Evolutionary conservation across 2,329 filamentous ascomycete genomes (phyloP), one percentile per base, ranked within the genome.

Genomic region (Alternaria dauci): DNA sequence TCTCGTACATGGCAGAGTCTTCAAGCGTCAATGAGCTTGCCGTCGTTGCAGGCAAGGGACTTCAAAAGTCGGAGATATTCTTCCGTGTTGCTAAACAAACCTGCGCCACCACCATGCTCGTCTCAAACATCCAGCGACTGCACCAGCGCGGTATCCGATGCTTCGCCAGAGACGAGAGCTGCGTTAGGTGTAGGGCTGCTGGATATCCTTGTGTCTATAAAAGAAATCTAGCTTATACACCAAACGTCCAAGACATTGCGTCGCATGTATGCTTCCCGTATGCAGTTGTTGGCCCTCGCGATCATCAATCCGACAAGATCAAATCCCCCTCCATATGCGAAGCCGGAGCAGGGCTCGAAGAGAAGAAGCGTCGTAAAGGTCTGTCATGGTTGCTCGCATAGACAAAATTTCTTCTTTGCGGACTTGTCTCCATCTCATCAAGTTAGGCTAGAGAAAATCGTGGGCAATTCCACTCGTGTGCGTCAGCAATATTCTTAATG

Each of bases 381-480:
- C 32, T 68, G 58, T 38, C 11, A 72, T 59, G 8, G 60, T 52
- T 8, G 59, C 54, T 20, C 50, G 59, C 62, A 66, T 60, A 2
- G 41, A 26, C 16, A 55, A 42, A 9, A 52, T 52, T 20, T 41
- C 47, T 41, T 68, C 63, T 38, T 58, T 62, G 3, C 59, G 64
- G 18, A 48, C 58, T 25, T 63, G 54, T n/a, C 68, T 58, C 65
- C 63, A 68, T 42, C 55, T 34, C 11, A 66, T 30, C 28, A 66
- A 43, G 48, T 62, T 64, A 16, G 68, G 67, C 26, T 64, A 26
- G 48, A 66, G 16, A 34, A 74, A 66, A 20, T 66, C 66, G 52
- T 74, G 73, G 16, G 50, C 46, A 5, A 75, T 50, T 25, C 75
- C 73, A 26, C 69, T 71, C 8, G 69, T 69, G 50, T 76, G 73